phyloP scores from a whole-genome alignment of 495 filamentous ascomycete genomes.

The Hypoxylon lienhwacheense region DNA sequence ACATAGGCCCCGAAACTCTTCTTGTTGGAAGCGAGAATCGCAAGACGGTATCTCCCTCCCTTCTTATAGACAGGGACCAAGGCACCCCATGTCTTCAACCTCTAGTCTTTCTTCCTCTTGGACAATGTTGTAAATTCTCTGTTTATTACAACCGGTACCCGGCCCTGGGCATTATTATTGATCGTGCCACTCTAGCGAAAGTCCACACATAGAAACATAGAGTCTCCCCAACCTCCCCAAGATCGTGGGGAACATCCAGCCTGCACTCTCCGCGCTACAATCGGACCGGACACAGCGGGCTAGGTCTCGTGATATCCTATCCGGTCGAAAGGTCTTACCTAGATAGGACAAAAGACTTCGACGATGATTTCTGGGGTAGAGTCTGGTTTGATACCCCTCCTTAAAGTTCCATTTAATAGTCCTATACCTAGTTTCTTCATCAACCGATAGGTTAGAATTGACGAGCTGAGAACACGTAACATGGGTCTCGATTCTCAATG shows the following conservation, averaged over 20 bases:
- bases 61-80: no score
- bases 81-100: no score
- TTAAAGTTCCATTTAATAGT: slow-evolving; percentile 13
- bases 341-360: slow-evolving; percentile 10
- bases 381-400: slow-evolving; percentile 9
- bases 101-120: no score
- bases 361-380: slow-evolving; percentile 9
- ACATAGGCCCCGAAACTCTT: no score
- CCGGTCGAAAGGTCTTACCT: slow-evolving; percentile 7
- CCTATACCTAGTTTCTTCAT: background rate
- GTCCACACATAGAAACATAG: background rate
- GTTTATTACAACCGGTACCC: no score
- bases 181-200: slow-evolving; percentile 7
- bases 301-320: slow-evolving; percentile 23
- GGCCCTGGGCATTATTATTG: slow-evolving; percentile 7
- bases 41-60: no score
- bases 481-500: no score
- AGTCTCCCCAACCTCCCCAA: background rate
- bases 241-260: background rate
- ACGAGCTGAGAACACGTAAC: no score
- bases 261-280: slow-evolving; percentile 19
- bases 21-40: no score
- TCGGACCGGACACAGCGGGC: slow-evolving; percentile 23
- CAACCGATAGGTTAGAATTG: no score
- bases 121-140: no score